Base-by-base conservation (phyloP, 306 rosid genomes). In the Medicago lupulina region DNA sequence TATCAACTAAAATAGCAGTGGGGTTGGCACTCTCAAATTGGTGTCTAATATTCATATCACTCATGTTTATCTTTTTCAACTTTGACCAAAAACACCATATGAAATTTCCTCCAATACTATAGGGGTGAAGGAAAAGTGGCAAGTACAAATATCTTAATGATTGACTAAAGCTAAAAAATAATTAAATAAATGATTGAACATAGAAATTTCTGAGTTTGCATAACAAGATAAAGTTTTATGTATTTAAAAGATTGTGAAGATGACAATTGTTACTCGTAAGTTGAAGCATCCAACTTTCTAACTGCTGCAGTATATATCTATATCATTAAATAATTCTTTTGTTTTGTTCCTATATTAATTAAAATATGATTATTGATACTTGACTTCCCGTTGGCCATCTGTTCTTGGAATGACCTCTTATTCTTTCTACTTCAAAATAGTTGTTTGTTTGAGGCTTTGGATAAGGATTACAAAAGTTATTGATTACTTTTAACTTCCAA, bases 51-150 rank as follows among this genome's bases (percentile, higher is more conserved):
- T 41, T 10, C 11, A 14, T 44, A 28, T 70, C 15, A 15, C 40
- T 64, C 40, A 38, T 82, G 71, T 76, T 82, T 76, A 76, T 82
- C 82, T 67, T 71, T 75, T 64, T 62, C 46, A 63, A 55, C 9
- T 39, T 31, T 81, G 47, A 80, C 70, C 75, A 65, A 63, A 63
- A 77, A 3, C 44, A 77, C 34, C 51, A 44, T 47, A n/a, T 14
- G 15, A 8, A 61, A 40, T 7, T 51, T 51, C 39, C 46, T 46
- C 41, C 55, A 4, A 11, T 44, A 16, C 12, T 15, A 44, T 58
- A 60, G 55, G 40, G 19, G 61, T 49, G 43, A 41, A 25, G 5
- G 8, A 67, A 59, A 59, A 72, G 54, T 73, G 5, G 2, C 1
- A 39, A 31, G 25, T 10, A 49, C 23, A 59, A 10, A 17, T 65